These are phyloP conservation scores for Chernovozyma aurita DNA, from an alignment of 1,139 yeast species.

Conservation along the genomic window DNA sequence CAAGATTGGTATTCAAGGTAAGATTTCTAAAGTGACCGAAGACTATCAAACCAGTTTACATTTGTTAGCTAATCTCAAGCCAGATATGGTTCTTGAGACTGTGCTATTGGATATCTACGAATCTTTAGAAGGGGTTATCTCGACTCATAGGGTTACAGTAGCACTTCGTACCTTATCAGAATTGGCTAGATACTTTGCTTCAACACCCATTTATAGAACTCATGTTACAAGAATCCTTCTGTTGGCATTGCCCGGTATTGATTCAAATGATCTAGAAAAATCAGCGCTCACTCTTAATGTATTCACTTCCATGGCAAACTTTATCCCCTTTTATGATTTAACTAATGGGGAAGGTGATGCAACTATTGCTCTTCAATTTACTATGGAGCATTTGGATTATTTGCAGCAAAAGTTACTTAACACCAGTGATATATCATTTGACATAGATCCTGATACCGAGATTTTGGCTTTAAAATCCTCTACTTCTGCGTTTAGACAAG, in stretches of 20 bases:
- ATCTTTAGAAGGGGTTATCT: constrained; percentile 74
- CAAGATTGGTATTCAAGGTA: constrained; percentile 76
- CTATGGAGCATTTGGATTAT: constrained; percentile 56
- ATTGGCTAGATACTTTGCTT: constrained; percentile 64
- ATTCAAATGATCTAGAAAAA: constrained; percentile 78
- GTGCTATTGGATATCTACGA: constrained; percentile 76
- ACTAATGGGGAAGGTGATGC: constrained; percentile 43
- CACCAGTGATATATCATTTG: constrained; percentile 14
- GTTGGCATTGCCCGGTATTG: constrained; percentile 76
- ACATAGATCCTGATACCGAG: constrained; percentile 41
- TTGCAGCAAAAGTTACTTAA: constrained; percentile 35
- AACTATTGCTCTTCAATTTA: constrained; percentile 65
- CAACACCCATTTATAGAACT: constrained; percentile 62
- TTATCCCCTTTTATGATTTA: constrained; percentile 65
- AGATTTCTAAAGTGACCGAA: constrained; percentile 53
- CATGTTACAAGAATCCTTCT: constrained; percentile 74
- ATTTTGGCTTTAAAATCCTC: constrained; percentile 66
- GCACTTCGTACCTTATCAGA: constrained; percentile 68
- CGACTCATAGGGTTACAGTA: constrained; percentile 75
- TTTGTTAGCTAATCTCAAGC: constrained; percentile 59
- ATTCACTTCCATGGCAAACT: constrained; percentile 66
- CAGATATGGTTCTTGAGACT: constrained; percentile 58
- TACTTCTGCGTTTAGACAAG: constrained; percentile 62
- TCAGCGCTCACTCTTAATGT: constrained; percentile 68
- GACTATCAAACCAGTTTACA: constrained; percentile 61